These are phyloP conservation scores for Sporobolomyces phaffii DNA, from an alignment of 768 basidiomycete species.

Conservation along the genomic window DNA sequence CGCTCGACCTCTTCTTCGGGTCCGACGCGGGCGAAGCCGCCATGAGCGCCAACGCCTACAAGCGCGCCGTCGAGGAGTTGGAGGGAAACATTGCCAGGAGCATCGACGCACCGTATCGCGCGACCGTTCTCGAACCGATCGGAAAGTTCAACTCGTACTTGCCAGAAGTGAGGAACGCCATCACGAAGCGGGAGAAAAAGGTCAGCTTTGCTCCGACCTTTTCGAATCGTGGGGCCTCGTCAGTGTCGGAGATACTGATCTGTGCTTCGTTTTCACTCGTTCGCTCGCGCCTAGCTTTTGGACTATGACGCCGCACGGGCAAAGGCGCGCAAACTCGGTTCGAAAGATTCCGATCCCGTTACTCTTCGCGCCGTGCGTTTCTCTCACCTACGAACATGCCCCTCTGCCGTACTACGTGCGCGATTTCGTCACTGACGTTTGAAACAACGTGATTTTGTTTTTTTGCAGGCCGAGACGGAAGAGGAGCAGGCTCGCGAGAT, in stretches of 20 bases:
- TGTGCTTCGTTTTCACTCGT: too few relatives aligned
- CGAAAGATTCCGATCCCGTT: conserved; percentile 85
- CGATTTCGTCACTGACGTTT: too few relatives aligned
- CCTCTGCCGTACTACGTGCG: too few relatives aligned
- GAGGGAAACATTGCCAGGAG: conserved; percentile 77
- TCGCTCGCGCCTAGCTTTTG: conserved; percentile 57
- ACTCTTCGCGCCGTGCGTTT: conserved; percentile 71
- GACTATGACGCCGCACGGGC: conserved; percentile 92
- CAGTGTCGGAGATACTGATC: too few relatives aligned
- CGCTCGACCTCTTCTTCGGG: conserved; percentile 81
- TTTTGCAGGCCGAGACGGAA: conserved; percentile 77
- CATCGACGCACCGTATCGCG: conserved; percentile 86
- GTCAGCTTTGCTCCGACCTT: conserved; percentile 47
- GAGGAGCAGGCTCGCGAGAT: conserved; percentile 90
- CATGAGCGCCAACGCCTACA: conserved; percentile 96
- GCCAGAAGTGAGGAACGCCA: conserved; percentile 86
- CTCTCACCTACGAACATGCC: too few relatives aligned
- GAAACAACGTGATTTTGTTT: too few relatives aligned
- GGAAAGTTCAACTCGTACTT: conserved; percentile 96
- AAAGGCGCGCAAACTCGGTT: conserved; percentile 77
- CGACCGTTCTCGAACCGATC: conserved; percentile 88
- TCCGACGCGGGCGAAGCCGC: conserved; percentile 69
- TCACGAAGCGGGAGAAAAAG: conserved; percentile 93
- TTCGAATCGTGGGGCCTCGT: background rate
- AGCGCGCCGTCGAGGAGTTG: conserved; percentile 85